A percentile compares a stretch with the other conserved stretches of the same genome.
Evolutionary conservation across 345 rosid genomes (phyloP).

Genomic region (Citrus trifoliata): DNA sequence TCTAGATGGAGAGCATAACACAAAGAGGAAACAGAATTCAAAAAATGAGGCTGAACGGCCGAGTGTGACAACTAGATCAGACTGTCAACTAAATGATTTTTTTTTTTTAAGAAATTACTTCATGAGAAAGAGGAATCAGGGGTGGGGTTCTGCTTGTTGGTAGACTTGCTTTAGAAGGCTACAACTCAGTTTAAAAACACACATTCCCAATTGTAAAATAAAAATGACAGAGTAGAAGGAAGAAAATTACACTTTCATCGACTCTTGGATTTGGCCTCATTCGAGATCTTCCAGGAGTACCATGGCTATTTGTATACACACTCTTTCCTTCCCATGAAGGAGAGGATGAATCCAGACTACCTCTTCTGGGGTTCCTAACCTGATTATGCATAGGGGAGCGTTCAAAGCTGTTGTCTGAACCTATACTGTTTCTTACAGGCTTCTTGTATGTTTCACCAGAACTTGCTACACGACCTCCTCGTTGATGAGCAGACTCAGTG

Average conservation of each 20-base stretch:
- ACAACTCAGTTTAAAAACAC: background rate
- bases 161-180: background rate
- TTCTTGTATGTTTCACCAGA: slow-evolving; percentile 42
- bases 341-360: slow-evolving; percentile 32
- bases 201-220: background rate
- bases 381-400: slow-evolving; percentile 61
- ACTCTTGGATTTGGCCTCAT: slow-evolving; percentile 43
- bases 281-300: slow-evolving; percentile 61
- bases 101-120: background rate
- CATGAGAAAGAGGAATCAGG: background rate
- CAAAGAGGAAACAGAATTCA: background rate
- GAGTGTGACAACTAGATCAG: background rate
- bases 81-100: background rate
- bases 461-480: slow-evolving; percentile 47
- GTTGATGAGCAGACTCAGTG: slow-evolving; percentile 36
- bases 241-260: slow-evolving; percentile 64
- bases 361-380: slow-evolving; percentile 39
- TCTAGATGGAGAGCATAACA: background rate
- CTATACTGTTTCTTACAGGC: slow-evolving; percentile 37
- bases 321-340: slow-evolving; percentile 61
- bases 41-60: background rate
- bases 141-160: background rate
- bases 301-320: slow-evolving; percentile 50
- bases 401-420: slow-evolving; percentile 63
- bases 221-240: slow-evolving; percentile 1